phyloP scores from a whole-genome alignment of 495 filamentous ascomycete species.

The Hypoxylon subgilvum region DNA sequence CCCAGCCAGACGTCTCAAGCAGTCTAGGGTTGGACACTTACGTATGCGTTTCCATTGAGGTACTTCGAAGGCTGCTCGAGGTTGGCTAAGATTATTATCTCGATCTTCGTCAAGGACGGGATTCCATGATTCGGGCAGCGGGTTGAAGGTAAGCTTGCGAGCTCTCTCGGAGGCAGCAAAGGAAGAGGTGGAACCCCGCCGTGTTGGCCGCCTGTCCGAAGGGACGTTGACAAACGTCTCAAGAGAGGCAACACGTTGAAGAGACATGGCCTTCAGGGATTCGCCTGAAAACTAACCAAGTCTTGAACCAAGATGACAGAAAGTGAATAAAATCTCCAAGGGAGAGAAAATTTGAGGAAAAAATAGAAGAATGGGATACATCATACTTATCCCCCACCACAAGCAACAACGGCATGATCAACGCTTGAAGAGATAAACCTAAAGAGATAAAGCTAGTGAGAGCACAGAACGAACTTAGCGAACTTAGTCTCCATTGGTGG shows the following conservation, averaged over 20 bases:
- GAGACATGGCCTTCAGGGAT: slow-evolving; percentile 50
- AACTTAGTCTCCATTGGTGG: slow-evolving; percentile 12
- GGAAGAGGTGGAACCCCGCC: slow-evolving; percentile 45
- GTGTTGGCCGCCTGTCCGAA: slow-evolving; percentile 44
- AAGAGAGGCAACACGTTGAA: slow-evolving; percentile 57
- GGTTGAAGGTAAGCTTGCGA: slow-evolving; percentile 61
- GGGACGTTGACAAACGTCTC: slow-evolving; percentile 56
- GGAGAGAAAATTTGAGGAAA: slow-evolving; percentile 1
- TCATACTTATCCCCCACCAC: slow-evolving; percentile 15
- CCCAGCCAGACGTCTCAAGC: neutral
- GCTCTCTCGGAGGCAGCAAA: slow-evolving; percentile 40
- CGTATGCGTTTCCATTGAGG: slow-evolving; percentile 66
- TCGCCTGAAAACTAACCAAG: slow-evolving; percentile 12
- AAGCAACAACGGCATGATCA: slow-evolving; percentile 6
- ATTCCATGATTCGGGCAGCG: slow-evolving; percentile 58
- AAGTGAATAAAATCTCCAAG: neutral
- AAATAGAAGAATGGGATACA: slow-evolving; percentile 4
- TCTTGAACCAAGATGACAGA: neutral
- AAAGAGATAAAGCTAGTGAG: slow-evolving; percentile 22
- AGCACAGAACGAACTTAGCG: slow-evolving; percentile 5
- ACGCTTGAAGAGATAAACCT: slow-evolving; percentile 10
- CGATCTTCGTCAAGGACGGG: slow-evolving; percentile 37
- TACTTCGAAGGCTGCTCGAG: slow-evolving; percentile 74
- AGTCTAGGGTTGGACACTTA: slow-evolving; percentile 52
- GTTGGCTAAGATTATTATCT: slow-evolving; percentile 44